Conservation (phyloP, 2,329 filamentous ascomycete genomes). For the Alternaria metachromatica region DNA sequence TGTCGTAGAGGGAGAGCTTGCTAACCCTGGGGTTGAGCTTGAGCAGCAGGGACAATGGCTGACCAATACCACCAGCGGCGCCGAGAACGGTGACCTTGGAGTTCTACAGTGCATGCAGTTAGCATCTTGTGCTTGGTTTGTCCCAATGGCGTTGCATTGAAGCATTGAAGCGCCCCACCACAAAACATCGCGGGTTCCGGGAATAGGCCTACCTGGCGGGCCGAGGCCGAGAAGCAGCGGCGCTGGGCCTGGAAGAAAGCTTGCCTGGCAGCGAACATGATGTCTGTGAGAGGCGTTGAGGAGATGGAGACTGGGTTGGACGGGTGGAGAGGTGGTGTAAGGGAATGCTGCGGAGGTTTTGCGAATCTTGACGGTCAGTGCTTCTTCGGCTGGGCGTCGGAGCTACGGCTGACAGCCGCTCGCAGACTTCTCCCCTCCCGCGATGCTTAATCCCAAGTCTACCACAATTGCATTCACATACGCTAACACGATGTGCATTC, state of each 20-base stretch:
- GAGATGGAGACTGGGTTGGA: conserved; percentile 36
- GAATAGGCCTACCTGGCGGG: conserved; percentile 55
- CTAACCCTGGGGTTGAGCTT: conserved; percentile 97
- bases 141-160: conserved; percentile 19
- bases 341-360: conserved; percentile 31
- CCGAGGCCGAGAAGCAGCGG: conserved; percentile 60
- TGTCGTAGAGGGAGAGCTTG: conserved; percentile 97
- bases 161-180: conserved; percentile 10
- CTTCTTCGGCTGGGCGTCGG: conserved; percentile 25
- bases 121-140: conserved; percentile 21
- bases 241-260: conserved; percentile 59
- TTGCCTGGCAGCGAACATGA: conserved; percentile 73
- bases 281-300: conserved; percentile 27
- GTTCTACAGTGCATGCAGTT: conserved; percentile 63
- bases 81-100: conserved; percentile 98
- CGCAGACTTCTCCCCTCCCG: conserved; percentile 6
- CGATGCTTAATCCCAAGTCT: not conserved
- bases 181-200: conserved; percentile 28
- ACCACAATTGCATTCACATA: not conserved
- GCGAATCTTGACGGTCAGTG: conserved; percentile 28
- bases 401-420: conserved; percentile 27
- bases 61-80: conserved; percentile 96
- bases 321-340: conserved; percentile 27
- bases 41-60: conserved; percentile 94
- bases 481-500: not conserved